Evolutionary conservation across 352 stramenopile species (phyloP).

Genomic region (Paralagenidium karlingii): DNA sequence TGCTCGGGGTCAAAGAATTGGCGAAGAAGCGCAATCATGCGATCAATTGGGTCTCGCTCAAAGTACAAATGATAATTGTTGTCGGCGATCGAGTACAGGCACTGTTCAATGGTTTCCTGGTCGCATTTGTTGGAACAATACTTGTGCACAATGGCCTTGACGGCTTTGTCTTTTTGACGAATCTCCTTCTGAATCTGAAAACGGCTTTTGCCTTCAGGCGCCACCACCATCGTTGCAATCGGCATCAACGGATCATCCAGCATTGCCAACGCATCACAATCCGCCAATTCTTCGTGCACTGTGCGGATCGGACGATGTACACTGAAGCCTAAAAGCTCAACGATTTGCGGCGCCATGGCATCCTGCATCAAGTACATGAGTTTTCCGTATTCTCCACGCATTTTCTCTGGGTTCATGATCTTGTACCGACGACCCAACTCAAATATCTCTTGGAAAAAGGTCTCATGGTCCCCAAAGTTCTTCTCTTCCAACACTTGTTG

Average conservation of each 20-base stretch:
- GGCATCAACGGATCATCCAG: slow-evolving; percentile 84
- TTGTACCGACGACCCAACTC: slow-evolving; percentile 94
- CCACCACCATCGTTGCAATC: slow-evolving; percentile 91
- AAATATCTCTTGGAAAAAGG: slow-evolving; percentile 87
- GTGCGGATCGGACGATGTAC: slow-evolving; percentile 76
- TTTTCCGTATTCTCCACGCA: slow-evolving; percentile 95
- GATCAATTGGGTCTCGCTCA: slow-evolving; percentile 94
- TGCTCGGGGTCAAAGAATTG: slow-evolving; percentile 77
- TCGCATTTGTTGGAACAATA: slow-evolving; percentile 27
- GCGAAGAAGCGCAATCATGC: slow-evolving; percentile 86
- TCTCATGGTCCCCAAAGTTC: slow-evolving; percentile 79
- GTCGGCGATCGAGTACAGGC: slow-evolving; percentile 93
- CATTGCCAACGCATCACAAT: slow-evolving; percentile 52
- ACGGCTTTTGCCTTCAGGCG: slow-evolving; percentile 82
- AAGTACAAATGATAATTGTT: slow-evolving; percentile 97
- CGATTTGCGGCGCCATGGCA: slow-evolving; percentile 67
- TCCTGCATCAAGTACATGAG: slow-evolving; percentile 92
- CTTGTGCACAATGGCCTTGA: slow-evolving; percentile 73
- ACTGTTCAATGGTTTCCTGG: slow-evolving; percentile 87
- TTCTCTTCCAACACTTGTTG: slow-evolving; percentile 82
- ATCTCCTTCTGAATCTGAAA: slow-evolving; percentile 87
- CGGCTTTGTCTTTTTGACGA: slow-evolving; percentile 86
- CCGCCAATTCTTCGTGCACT: slow-evolving; percentile 82
- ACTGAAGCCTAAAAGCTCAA: slow-evolving; percentile 80
- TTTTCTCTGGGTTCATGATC: slow-evolving; percentile 98